phyloP scores from a whole-genome alignment of 2,329 filamentous ascomycete genomes.

The Xylaria arbuscula region DNA sequence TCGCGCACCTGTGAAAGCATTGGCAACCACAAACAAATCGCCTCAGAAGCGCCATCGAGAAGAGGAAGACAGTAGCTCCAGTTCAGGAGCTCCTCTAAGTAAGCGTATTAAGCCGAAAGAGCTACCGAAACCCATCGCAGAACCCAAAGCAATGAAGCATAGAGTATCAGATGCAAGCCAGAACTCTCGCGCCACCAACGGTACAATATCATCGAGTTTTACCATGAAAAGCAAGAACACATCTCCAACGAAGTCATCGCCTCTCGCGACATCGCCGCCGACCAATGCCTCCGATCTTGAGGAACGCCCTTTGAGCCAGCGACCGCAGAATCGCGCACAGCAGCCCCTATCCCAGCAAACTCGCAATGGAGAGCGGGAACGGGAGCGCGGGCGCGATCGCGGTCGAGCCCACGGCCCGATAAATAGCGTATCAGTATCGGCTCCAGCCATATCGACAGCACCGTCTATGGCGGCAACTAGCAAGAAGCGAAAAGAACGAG shows the following conservation, averaged over 20 bases:
- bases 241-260: constrained; percentile 72
- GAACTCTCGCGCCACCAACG: constrained; percentile 55
- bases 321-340: constrained; percentile 35
- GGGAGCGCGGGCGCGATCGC: constrained; percentile 39
- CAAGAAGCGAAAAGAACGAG: constrained; percentile 60
- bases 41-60: constrained; percentile 64
- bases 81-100: constrained; percentile 67
- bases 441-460: constrained; percentile 24
- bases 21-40: constrained; percentile 48
- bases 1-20: constrained; percentile 45
- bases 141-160: constrained; percentile 54
- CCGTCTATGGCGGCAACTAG: constrained; percentile 20
- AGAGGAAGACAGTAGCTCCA: constrained; percentile 68
- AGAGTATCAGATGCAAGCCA: constrained; percentile 62
- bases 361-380: constrained; percentile 43
- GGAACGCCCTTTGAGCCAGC: constrained; percentile 47
- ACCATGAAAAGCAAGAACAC: constrained; percentile 64
- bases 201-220: constrained; percentile 54
- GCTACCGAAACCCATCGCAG: constrained; percentile 48
- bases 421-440: constrained; percentile 45
- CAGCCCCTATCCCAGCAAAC: constrained; percentile 36
- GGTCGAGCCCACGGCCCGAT: constrained; percentile 38
- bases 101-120: constrained; percentile 67
- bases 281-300: constrained; percentile 74
- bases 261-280: constrained; percentile 72